Evolutionary conservation across 1,284 basidiomycete genomes (phyloP).

Genomic region (Pascua guehoae): DNA sequence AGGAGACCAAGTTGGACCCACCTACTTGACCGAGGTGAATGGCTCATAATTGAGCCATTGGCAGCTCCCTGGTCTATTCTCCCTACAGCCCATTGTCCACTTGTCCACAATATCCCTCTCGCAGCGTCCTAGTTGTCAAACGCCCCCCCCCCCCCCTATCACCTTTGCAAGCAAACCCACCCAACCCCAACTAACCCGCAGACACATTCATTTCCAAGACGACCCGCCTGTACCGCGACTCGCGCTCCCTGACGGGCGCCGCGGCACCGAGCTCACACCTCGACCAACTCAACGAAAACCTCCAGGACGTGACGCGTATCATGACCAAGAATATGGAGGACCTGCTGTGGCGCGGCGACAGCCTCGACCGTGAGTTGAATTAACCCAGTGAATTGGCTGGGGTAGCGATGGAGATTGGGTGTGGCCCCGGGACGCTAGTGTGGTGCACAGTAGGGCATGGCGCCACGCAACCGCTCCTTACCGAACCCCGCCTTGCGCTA

Average conservation of each 20-base stretch:
- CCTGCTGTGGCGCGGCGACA: slow-evolving; percentile 66
- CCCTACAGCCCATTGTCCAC: no score
- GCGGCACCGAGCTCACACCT: slow-evolving; percentile 54
- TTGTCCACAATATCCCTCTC: no score
- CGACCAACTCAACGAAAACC: slow-evolving; percentile 88
- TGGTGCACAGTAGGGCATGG: not conserved
- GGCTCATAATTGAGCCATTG: no score
- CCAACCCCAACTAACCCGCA: slow-evolving; percentile 36
- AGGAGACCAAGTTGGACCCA: no score
- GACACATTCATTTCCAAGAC: slow-evolving; percentile 99
- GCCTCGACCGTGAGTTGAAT: slow-evolving; percentile 24
- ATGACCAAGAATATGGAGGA: slow-evolving; percentile 99
- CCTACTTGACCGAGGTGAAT: no score
- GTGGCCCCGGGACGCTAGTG: not conserved
- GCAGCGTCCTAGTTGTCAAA: no score
- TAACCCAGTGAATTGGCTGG: not conserved
- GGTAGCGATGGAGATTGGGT: not conserved
- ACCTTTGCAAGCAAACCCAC: no score
- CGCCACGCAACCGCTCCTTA: not conserved
- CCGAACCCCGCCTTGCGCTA: not conserved
- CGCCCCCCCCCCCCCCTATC: no score
- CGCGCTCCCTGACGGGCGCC: slow-evolving; percentile 67
- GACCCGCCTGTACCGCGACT: slow-evolving; percentile 88
- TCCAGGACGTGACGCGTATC: slow-evolving; percentile 96
- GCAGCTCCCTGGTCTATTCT: no score